Conservation (phyloP, 1,284 basidiomycete species). For the Apiotrichum sp. region DNA sequence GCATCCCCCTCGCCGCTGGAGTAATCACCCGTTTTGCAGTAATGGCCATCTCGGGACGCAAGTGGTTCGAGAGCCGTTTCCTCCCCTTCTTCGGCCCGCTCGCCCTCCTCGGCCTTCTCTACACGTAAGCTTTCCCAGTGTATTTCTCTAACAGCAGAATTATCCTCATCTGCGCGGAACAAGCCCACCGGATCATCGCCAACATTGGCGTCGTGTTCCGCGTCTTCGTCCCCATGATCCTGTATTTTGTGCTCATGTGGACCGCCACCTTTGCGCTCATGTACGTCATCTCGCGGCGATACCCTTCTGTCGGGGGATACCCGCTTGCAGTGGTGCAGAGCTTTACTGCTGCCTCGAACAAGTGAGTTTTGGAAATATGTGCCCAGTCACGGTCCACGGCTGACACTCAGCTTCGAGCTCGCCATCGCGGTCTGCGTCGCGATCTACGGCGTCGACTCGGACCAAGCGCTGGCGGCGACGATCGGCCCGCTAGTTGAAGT, state of each 20-base stretch:
- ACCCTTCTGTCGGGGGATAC: constrained; percentile 46
- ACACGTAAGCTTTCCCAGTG: constrained; percentile 22
- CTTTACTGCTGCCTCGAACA: constrained; percentile 52
- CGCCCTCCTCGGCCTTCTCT: constrained; percentile 66
- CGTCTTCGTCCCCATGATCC: constrained; percentile 68
- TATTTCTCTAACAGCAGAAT: constrained; percentile 38
- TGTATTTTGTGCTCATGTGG: constrained; percentile 79
- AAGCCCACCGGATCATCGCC: constrained; percentile 58
- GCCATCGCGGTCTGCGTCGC: constrained; percentile 79
- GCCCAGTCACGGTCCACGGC: background rate
- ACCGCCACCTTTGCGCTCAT: constrained; percentile 57
- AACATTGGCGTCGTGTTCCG: constrained; percentile 69
- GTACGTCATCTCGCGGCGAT: constrained; percentile 49
- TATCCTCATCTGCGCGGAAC: constrained; percentile 65
- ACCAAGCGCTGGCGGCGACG: constrained; percentile 70
- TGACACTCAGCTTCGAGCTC: constrained; percentile 51
- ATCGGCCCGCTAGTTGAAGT: constrained; percentile 68
- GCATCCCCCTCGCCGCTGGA: constrained; percentile 63
- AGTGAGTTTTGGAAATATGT: constrained; percentile 37
- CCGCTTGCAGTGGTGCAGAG: constrained; percentile 63
- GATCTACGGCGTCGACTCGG: constrained; percentile 65
- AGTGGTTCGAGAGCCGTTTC: constrained; percentile 56
- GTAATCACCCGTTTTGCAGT: constrained; percentile 61
- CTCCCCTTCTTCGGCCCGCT: constrained; percentile 64
- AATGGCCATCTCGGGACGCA: constrained; percentile 51